Evolutionary conservation across 2,329 filamentous ascomycete species (phyloP).

Genomic region (Sclerotinia glacialis): DNA sequence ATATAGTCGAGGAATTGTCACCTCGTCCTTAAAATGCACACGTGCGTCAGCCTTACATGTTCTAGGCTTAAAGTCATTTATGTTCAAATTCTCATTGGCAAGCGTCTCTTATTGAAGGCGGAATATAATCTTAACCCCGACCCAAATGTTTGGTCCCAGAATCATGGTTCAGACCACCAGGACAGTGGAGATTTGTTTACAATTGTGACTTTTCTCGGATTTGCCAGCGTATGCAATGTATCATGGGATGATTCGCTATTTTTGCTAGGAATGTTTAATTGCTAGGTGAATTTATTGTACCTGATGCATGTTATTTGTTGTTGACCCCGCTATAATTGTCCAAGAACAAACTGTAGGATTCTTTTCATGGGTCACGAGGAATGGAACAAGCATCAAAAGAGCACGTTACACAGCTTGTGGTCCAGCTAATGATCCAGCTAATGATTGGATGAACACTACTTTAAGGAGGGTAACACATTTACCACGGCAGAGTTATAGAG

Average conservation of each 20-base stretch:
- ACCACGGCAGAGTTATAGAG: neutral
- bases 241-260: neutral
- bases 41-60: conserved; percentile 10
- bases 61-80: neutral
- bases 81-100: neutral
- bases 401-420: neutral
- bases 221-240: neutral
- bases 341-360: conserved; percentile 4
- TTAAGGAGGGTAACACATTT: neutral
- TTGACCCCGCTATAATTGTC: conserved; percentile 10
- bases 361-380: conserved; percentile 13
- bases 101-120: neutral
- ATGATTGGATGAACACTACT: neutral
- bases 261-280: neutral
- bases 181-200: neutral
- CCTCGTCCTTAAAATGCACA: conserved; percentile 25
- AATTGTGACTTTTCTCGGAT: neutral
- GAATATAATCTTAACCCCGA: neutral
- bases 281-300: neutral
- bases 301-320: neutral
- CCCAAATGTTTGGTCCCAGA: neutral
- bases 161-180: neutral
- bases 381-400: neutral
- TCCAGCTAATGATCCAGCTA: neutral
- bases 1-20: conserved; percentile 39